Conservation (phyloP, 768 basidiomycete genomes). For the Kwoniella shandongensis region DNA sequence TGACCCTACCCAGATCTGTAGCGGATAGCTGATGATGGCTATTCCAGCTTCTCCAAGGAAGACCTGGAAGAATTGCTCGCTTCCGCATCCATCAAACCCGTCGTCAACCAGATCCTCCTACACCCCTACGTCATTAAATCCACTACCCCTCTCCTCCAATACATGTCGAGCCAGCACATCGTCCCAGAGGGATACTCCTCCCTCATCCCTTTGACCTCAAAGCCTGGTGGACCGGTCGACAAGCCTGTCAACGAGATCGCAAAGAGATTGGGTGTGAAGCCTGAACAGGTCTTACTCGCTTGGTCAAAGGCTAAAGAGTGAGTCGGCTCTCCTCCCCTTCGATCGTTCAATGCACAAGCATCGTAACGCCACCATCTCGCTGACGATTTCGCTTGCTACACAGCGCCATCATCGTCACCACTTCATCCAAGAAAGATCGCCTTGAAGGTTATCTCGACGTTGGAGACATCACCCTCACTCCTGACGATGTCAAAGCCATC, state of each 20-base stretch:
- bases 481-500: conserved; percentile 51
- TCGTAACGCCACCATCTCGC: no score
- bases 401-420: conserved; percentile 51
- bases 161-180: conserved; percentile 32
- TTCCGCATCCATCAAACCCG: conserved; percentile 33
- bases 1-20: no score
- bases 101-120: conserved; percentile 44
- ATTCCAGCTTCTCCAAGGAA: conserved; percentile 33
- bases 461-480: conserved; percentile 59
- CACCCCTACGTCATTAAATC: conserved; percentile 38
- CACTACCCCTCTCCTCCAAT: conserved; percentile 30
- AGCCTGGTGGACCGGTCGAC: conserved; percentile 27
- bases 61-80: conserved; percentile 33
- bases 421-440: conserved; percentile 55
- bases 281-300: conserved; percentile 40
- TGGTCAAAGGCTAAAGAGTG: conserved; percentile 44
- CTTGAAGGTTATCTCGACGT: conserved; percentile 69
- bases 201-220: conserved; percentile 35
- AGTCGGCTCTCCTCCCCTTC: conserved; percentile 11
- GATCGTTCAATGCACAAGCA: no score
- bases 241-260: conserved; percentile 27
- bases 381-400: neutral
- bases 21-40: neutral
- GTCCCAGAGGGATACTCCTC: conserved; percentile 42
- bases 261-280: conserved; percentile 18